Conservation (phyloP, 768 basidiomycete species). For the Tulasnella sp. region DNA sequence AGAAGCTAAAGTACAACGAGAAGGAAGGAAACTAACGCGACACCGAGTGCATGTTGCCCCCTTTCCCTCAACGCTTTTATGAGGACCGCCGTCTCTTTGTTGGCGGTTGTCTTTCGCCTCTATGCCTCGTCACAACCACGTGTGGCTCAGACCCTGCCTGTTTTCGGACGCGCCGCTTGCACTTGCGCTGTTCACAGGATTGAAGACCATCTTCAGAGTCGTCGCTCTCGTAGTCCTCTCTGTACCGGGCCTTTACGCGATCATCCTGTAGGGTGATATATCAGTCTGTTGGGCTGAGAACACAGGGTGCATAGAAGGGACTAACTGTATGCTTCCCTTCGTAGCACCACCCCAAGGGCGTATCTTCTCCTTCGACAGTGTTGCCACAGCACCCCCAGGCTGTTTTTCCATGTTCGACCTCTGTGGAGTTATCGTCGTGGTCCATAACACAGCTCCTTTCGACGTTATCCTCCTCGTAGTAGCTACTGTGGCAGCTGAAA, state of each 20-base stretch:
- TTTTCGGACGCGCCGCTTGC: background rate
- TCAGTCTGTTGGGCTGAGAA: background rate
- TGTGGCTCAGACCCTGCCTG: background rate
- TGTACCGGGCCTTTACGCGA: constrained; percentile 8
- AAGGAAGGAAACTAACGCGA: too few relatives aligned
- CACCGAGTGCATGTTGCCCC: too few relatives aligned
- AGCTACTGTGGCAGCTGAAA: background rate
- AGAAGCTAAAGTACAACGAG: too few relatives aligned
- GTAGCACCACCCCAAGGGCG: constrained; percentile 13
- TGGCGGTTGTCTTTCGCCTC: constrained; percentile 11
- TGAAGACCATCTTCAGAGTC: constrained; percentile 10
- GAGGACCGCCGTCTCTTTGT: constrained; percentile 7
- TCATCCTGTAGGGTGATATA: background rate
- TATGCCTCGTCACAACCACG: constrained; percentile 9
- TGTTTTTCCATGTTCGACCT: background rate
- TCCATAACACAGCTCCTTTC: constrained; percentile 12
- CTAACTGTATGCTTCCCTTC: constrained; percentile 14
- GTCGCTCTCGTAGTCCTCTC: constrained; percentile 11
- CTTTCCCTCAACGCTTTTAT: background rate
- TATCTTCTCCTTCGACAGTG: background rate
- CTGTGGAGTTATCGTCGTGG: constrained; percentile 12
- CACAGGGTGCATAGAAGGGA: background rate
- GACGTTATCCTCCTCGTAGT: constrained; percentile 12
- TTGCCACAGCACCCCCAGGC: constrained; percentile 14
- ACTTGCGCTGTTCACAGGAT: constrained; percentile 10